A percentile compares a stretch with the other conserved stretches of the same genome.
Evolutionary conservation across 129 eudicot species (phyloP).

Genomic region (Glebionis coronaria): DNA sequence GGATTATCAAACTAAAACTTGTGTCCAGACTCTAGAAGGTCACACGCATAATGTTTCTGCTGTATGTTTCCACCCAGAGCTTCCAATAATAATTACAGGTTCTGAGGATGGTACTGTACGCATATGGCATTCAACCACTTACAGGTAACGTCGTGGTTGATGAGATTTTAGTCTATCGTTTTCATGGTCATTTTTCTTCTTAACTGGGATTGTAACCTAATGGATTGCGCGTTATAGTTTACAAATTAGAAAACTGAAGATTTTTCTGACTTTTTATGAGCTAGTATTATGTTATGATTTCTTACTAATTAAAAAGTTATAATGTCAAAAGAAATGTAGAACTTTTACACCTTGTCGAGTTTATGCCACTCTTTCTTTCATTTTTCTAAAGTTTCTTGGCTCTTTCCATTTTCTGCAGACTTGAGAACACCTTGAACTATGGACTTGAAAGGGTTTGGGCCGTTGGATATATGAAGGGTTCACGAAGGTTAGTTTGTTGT

Average conservation of each 20-base stretch:
- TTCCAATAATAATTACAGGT: constrained; percentile 74
- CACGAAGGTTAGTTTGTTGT: constrained; percentile 64
- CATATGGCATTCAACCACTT: constrained; percentile 94
- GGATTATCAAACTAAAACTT: constrained; percentile 63
- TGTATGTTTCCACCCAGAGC: constrained; percentile 68
- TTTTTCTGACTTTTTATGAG: neutral
- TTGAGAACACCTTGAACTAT: constrained; percentile 88
- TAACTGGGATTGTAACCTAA: neutral
- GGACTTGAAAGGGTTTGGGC: constrained; percentile 99
- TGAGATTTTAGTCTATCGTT: neutral
- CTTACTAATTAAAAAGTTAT: constrained; percentile 3
- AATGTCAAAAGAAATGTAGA: constrained; percentile 3
- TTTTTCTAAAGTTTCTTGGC: constrained; percentile 9
- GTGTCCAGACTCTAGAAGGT: constrained; percentile 78
- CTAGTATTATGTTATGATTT: constrained; percentile 1
- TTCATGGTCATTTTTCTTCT: neutral
- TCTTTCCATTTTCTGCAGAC: constrained; percentile 45
- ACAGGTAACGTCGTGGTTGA: constrained; percentile 44
- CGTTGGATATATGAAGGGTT: constrained; percentile 84
- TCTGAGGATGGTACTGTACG: constrained; percentile 94
- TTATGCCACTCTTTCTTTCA: constrained; percentile 8
- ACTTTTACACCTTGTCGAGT: constrained; percentile 7
- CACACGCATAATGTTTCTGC: constrained; percentile 81
- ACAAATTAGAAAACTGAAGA: neutral
- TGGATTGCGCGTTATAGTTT: neutral